Percentiles rank a stretch among this genome's conserved stretches.
Conservation (phyloP, 2,329 filamentous ascomycete species). For the Ascochyta viciae-villosae region DNA sequence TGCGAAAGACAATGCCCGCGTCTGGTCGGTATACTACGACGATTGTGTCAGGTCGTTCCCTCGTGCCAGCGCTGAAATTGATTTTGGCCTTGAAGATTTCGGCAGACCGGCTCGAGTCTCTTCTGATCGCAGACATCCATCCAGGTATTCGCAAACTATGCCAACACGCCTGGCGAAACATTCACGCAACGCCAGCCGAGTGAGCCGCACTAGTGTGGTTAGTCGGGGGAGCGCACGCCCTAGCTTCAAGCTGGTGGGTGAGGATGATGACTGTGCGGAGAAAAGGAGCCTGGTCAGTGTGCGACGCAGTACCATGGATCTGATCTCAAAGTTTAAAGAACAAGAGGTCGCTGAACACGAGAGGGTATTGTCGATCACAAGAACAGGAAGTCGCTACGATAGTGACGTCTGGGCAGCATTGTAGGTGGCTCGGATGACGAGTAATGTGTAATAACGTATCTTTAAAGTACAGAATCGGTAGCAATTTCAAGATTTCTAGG, state of each 20-base stretch:
- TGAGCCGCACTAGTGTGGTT: constrained; percentile 29
- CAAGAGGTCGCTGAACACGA: constrained; percentile 47
- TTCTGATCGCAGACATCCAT: constrained; percentile 25
- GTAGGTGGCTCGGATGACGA: background rate
- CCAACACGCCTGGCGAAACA: constrained; percentile 23
- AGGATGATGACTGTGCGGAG: constrained; percentile 25
- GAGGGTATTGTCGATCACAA: constrained; percentile 33
- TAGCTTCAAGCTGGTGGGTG: constrained; percentile 21
- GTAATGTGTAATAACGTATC: constrained; percentile 1
- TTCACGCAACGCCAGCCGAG: constrained; percentile 30
- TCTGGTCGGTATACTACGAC: constrained; percentile 48
- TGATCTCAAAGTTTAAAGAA: constrained; percentile 47
- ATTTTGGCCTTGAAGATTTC: constrained; percentile 25
- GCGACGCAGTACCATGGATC: constrained; percentile 51
- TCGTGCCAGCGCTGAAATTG: constrained; percentile 29
- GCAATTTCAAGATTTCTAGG: too few species aligned
- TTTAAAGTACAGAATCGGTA: background rate
- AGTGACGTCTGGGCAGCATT: constrained; percentile 2
- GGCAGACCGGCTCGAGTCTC: constrained; percentile 24
- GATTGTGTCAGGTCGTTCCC: constrained; percentile 40
- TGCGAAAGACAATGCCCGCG: constrained; percentile 33
- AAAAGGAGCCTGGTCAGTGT: constrained; percentile 44
- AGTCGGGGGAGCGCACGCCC: constrained; percentile 26
- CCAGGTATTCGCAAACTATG: constrained; percentile 24
- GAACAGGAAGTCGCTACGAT: constrained; percentile 18